Percentiles rank a stretch among this genome's conserved stretches.
Conservation (phyloP, 768 basidiomycete species). For the Lactarius indigo region DNA sequence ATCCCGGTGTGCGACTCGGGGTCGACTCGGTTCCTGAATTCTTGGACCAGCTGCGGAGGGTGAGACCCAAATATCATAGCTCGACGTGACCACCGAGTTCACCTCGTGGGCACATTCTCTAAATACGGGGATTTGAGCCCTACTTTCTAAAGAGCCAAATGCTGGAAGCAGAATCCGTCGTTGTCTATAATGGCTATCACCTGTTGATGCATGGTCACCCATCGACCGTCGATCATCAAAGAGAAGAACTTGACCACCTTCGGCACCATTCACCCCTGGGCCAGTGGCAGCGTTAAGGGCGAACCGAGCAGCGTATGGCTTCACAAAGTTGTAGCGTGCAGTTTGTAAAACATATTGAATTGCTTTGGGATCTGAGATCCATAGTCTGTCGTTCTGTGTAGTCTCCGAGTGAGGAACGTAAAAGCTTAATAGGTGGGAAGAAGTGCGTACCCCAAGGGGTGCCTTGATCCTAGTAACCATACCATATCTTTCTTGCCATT, state of each 20-base stretch:
- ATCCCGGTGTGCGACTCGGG: background rate
- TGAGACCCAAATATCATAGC: background rate
- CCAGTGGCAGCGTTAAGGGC: slow-evolving; percentile 19
- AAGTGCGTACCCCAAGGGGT: slow-evolving; percentile 17
- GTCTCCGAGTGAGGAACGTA: background rate
- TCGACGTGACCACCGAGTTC: background rate
- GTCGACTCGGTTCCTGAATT: background rate
- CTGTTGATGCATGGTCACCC: slow-evolving; percentile 5
- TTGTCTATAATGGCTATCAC: slow-evolving; percentile 17
- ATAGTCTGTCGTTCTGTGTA: slow-evolving; percentile 14
- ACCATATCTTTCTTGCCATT: slow-evolving; percentile 9
- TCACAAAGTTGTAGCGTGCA: slow-evolving; percentile 20
- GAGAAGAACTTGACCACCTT: slow-evolving; percentile 2
- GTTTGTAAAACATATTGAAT: slow-evolving; percentile 22
- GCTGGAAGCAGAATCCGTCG: slow-evolving; percentile 16
- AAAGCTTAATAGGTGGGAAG: background rate
- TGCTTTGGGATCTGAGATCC: slow-evolving; percentile 22
- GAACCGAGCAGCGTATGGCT: slow-evolving; percentile 23
- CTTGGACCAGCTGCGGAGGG: slow-evolving; percentile 8
- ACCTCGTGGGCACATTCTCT: slow-evolving; percentile 20
- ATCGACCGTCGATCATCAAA: background rate
- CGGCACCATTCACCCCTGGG: slow-evolving; percentile 18
- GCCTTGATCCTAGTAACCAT: slow-evolving; percentile 17
- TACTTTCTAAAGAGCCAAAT: slow-evolving; percentile 12
- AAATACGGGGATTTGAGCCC: slow-evolving; percentile 16